Evolutionary conservation across 2,329 filamentous ascomycete genomes (phyloP), one percentile per base, ranked within the genome.

Genomic region (Ceratocystis harringtonii): DNA sequence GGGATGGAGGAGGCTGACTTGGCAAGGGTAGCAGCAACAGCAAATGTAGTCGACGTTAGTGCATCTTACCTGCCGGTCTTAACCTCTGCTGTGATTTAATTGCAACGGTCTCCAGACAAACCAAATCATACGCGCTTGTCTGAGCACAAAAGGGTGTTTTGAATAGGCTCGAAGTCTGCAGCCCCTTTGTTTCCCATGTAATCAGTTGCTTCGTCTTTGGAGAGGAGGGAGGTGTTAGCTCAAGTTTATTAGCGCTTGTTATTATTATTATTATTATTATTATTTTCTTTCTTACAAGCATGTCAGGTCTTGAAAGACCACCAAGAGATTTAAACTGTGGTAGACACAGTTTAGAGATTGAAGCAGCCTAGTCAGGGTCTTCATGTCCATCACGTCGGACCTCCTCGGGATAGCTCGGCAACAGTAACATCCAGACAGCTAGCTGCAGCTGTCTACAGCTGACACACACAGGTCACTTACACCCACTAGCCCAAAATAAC

Each of bases 61-160:
- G 10, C 36, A 8, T 41, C 3, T 41, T 41, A 41, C 36, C 36
- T 10, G 36, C 36, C 3, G 10, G 10, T 8, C 1, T 41, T 12
- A 15, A 2, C 12, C 36, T 41, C 17, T 36, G 5, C 28, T 32
- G 5, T n/a, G n/a, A 19, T 36, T 8, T 2, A 12, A 19, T 8
- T 58, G 55, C 28, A 58, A 58, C 55, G 22, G 28, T 36, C 28
- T 58, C 28, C 5, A 36, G 55, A 32, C 28, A 58, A 28, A 1
- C 30, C 1, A 36, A 36, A 36, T 25, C 30, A 36, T 19, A 58
- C 28, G 55, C 28, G 55, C 55, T 58, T 58, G 55, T 58, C 55
- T 58, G 55, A 58, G 55, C 15, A 36, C 55, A 58, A 36, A 30
- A 58, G 55, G 2, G 55, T 36, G 55, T 58, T 58, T 58, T 58